Base-by-base conservation (phyloP, 257 asterid species). In the Penstemon barbatus region DNA sequence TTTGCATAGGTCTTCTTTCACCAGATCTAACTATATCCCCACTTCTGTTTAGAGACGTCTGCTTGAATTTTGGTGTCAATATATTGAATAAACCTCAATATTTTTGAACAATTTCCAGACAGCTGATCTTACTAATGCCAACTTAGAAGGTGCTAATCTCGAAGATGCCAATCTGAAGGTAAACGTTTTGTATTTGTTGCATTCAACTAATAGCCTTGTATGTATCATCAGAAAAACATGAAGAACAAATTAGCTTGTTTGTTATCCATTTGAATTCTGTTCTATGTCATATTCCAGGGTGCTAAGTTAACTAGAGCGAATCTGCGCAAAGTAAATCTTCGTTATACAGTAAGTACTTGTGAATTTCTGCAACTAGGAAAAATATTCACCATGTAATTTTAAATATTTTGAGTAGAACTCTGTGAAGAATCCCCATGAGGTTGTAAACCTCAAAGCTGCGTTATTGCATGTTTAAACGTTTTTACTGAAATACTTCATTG, bases 161-260 rank as follows among this genome's bases (percentile, higher is more conserved):
- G 98, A 92, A 81, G 98, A 97, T 67, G 98, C 98, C 75, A 92
- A 92, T 80, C 79, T 92, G 74, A 92, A 92, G 97, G 97, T 87
- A 75, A 73, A 70, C 25, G 7, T 65, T 59, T 39, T 50, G 3
- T 54, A 37, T 61, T 63, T 45, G 11, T 19, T 19, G 25, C 25
- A 19, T 19, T 19, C 25, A 19, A 19, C 25, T 19, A 19, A 19
- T 19, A 19, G 1, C 40, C 58, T 5, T n/a, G n/a, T n/a, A n/a
- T 13, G 12, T 65, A 15, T 52, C 41, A 51, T 40, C 58, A 12
- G 57, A 73, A 41, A 63, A 68, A 19, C 3, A 62, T 61, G 55
- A 49, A 46, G 38, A 68, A 62, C 37, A 51, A 18, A 6, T 40
- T 74, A 50, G 50, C 59, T 39, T 42, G 50, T 51, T 19, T 19